Evolutionary conservation across 208 protist genomes (phyloP).

Genomic region (Strigomonas culicis): DNA sequence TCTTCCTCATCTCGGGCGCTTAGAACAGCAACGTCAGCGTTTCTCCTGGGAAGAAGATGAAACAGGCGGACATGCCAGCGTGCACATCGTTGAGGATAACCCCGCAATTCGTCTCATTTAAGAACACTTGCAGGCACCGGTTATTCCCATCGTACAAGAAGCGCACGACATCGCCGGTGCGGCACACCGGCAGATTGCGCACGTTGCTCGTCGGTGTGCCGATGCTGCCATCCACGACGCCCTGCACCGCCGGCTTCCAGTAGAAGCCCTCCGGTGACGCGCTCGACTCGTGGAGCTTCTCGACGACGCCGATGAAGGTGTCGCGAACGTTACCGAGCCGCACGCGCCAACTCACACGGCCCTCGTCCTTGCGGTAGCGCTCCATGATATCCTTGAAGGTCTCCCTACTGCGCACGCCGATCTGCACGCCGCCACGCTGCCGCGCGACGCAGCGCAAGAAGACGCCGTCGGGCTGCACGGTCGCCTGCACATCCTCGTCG

Average conservation of each 20-base stretch:
- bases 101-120: slow-evolving; percentile 50
- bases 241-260: slow-evolving; percentile 61
- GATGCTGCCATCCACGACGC: slow-evolving; percentile 54
- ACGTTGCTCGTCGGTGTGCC: slow-evolving; percentile 33
- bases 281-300: slow-evolving; percentile 29
- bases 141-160: slow-evolving; percentile 53
- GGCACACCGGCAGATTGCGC: slow-evolving; percentile 50
- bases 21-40: slow-evolving; percentile 43
- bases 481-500: slow-evolving; percentile 63
- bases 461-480: slow-evolving; percentile 43
- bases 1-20: too few relatives aligned
- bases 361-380: slow-evolving; percentile 46
- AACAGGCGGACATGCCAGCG: slow-evolving; percentile 57
- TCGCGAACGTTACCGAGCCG: slow-evolving; percentile 62
- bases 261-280: slow-evolving; percentile 72
- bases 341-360: slow-evolving; percentile 63
- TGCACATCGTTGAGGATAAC: slow-evolving; percentile 52
- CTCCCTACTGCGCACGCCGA: slow-evolving; percentile 79
- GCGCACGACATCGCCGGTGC: slow-evolving; percentile 47
- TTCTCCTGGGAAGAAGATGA: slow-evolving; percentile 83
- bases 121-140: slow-evolving; percentile 31
- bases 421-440: slow-evolving; percentile 35
- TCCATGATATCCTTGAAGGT: slow-evolving; percentile 35
- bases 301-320: slow-evolving; percentile 74
- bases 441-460: slow-evolving; percentile 53